Evolutionary conservation across 106 monocot genomes (phyloP).

Genomic region (Triglochin maritima): DNA sequence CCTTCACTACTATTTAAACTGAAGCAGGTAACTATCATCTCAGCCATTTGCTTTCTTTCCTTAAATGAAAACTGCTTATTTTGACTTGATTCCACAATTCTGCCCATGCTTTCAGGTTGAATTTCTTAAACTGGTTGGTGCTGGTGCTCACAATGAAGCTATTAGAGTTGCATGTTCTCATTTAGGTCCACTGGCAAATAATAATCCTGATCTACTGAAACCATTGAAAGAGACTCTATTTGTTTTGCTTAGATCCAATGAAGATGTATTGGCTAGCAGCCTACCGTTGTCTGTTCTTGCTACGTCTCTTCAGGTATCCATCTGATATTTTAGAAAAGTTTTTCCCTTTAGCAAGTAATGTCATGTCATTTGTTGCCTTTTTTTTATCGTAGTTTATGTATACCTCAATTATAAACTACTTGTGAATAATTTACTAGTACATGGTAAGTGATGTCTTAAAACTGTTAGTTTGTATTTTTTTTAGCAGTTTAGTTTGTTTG

Average conservation of each 20-base stretch:
- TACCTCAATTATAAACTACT: too few species aligned
- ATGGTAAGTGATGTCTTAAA: not conserved
- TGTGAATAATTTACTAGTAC: too few species aligned
- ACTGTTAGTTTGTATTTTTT: not conserved
- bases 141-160: conserved; percentile 48
- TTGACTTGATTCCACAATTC: not conserved
- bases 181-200: conserved; percentile 79
- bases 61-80: not conserved
- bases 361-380: not conserved
- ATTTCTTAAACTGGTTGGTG: conserved; percentile 71
- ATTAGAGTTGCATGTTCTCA: conserved; percentile 71
- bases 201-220: conserved; percentile 52
- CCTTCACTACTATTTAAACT: conserved; percentile 79
- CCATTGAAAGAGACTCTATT: conserved; percentile 91
- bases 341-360: too few species aligned
- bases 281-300: conserved; percentile 39
- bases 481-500: not conserved
- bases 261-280: conserved; percentile 36
- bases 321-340: not conserved
- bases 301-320: conserved; percentile 63
- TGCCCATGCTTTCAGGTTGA: conserved; percentile 54
- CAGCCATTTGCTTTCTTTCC: not conserved
- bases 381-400: not conserved
- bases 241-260: conserved; percentile 44
- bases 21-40: conserved; percentile 55